Conservation (phyloP, 306 rosid species). For the Vigna radiata region DNA sequence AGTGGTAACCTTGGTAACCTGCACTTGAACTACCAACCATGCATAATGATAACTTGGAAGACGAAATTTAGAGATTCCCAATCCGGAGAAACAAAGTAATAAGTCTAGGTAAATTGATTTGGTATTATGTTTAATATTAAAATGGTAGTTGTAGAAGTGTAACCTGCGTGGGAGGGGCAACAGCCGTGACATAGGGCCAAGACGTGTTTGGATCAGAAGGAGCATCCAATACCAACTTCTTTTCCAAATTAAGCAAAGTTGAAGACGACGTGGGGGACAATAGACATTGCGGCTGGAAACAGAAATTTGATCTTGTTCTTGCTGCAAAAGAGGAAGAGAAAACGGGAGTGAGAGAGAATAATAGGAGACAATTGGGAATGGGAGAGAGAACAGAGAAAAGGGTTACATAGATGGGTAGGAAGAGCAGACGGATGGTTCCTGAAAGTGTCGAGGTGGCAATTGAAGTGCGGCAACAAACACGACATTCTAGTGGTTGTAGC, state of each 20-base stretch:
- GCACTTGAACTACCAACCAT: background rate
- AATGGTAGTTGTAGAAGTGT: conserved; percentile 25
- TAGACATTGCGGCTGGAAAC: conserved; percentile 64
- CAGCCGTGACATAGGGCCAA: conserved; percentile 62
- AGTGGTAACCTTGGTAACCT: background rate
- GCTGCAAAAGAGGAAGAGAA: conserved; percentile 54
- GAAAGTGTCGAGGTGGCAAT: conserved; percentile 68
- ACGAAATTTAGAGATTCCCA: background rate
- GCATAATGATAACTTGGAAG: background rate
- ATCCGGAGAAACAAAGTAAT: background rate
- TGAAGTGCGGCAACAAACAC: conserved; percentile 82
- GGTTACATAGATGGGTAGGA: background rate
- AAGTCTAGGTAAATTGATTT: background rate
- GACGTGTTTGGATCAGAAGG: conserved; percentile 56
- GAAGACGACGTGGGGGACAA: conserved; percentile 65
- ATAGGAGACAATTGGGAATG: conserved; percentile 32
- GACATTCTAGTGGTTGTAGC: conserved; percentile 57
- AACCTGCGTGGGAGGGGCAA: conserved; percentile 60
- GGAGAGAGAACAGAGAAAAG: background rate
- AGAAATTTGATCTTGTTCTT: conserved; percentile 58
- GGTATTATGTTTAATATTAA: background rate
- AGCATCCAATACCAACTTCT: conserved; percentile 58
- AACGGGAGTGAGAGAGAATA: conserved; percentile 16
- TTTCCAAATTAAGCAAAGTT: conserved; percentile 62
- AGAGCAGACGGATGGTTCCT: conserved; percentile 47